Percentiles rank a stretch among this genome's conserved stretches.
These are phyloP conservation scores for Podospora didyma DNA, from an alignment of 495 filamentous ascomycete species.

Conservation along the genomic window DNA sequence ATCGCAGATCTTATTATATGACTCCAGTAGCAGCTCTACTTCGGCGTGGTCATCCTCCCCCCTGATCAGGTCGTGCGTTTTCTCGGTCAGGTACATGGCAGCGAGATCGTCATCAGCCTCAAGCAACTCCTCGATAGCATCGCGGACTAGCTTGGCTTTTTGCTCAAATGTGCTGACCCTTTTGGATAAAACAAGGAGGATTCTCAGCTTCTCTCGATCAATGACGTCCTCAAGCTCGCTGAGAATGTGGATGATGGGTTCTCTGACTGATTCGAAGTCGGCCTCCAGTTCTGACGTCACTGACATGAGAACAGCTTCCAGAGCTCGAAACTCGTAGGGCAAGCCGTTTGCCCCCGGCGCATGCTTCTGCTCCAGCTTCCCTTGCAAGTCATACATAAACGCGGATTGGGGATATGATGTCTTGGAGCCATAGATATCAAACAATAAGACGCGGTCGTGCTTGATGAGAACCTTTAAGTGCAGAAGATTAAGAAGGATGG, in stretches of 20 bases:
- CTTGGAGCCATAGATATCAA: constrained; percentile 92
- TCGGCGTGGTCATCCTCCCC: constrained; percentile 91
- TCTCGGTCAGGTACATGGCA: constrained; percentile 91
- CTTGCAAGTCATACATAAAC: constrained; percentile 88
- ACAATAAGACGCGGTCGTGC: constrained; percentile 85
- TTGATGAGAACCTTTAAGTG: constrained; percentile 94
- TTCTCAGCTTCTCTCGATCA: constrained; percentile 85
- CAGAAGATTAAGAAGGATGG: constrained; percentile 90
- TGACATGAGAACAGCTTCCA: constrained; percentile 77
- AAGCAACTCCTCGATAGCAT: constrained; percentile 93
- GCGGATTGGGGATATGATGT: constrained; percentile 92
- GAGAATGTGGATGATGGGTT: constrained; percentile 85
- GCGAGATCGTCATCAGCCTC: constrained; percentile 96
- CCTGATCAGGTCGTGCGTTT: constrained; percentile 66
- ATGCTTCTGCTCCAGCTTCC: constrained; percentile 55
- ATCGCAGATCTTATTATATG: constrained; percentile 95
- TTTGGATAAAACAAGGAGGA: constrained; percentile 89
- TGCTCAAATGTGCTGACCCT: constrained; percentile 96
- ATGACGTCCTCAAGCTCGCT: constrained; percentile 94
- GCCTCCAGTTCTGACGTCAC: constrained; percentile 85
- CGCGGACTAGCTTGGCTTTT: constrained; percentile 88
- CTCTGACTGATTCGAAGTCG: constrained; percentile 88
- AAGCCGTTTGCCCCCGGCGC: constrained; percentile 48
- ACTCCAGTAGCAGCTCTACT: constrained; percentile 93
- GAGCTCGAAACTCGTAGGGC: constrained; percentile 69